Evolutionary conservation across 1,284 basidiomycete genomes (phyloP), one percentile per base, ranked within the genome.

Genomic region (Neolentinus lepideus): DNA sequence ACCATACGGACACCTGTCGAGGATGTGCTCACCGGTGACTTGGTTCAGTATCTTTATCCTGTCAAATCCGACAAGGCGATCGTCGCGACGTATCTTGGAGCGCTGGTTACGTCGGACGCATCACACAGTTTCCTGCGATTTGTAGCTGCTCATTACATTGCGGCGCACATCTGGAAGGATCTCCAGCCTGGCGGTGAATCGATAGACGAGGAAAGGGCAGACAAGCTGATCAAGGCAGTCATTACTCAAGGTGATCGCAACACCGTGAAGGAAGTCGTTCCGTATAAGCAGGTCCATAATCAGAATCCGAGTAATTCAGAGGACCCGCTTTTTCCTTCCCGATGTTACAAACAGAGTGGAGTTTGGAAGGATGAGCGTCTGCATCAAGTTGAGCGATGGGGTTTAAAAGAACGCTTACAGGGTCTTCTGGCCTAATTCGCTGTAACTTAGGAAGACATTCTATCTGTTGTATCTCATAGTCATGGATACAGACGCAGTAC

Each of bases 61-160:
- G 65, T 80, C 9, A 94, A 97, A 66, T 69, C 54, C 1, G 83
- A 90, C 62, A 63, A 75, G 3, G 81, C 89, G 57, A 74, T 96
- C 56, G 66, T 95, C 6, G 75, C 80, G 1, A 77, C 79, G 35
- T 87, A 85, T 62, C 70, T 86, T 22, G 71, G 76, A 11, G 75
- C 77, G 22, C 71, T 81, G 14, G 63, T 80, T 46, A 76, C 77
- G 62, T 16, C 38, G 38, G 66, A 68, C 51, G 54, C 71, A 51
- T 62, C 80, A 6, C 72, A 78, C 2, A 86, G 80, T 0, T 88
- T 96, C 66, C 64, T 93, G 59, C 77, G 80, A 54, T 70, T 82
- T 51, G 69, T 96, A 2, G 92, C 91, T 0, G 63, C 89, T 2
- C 91, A 94, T 66, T 94, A 97, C 64, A 68, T 96, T 22, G 84